Percentiles rank a stretch among this genome's conserved stretches.
Conservation (phyloP, 2,329 filamentous ascomycete genomes). For the Botrytis sinoallii region DNA sequence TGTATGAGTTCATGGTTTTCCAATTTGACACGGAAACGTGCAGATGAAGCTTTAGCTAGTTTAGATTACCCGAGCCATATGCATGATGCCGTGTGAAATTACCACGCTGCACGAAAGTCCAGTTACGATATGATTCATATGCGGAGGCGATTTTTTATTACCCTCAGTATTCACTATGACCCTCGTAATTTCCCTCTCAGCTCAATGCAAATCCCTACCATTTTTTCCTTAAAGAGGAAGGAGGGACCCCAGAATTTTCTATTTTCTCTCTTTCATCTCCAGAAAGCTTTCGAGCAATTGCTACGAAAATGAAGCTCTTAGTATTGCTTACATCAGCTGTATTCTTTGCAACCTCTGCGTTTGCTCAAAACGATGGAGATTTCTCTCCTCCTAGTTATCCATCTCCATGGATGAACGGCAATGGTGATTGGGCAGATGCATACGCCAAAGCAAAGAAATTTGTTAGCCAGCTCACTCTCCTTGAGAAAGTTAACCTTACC, state of each 20-base stretch:
- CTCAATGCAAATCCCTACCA: background rate
- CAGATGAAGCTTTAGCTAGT: slow-evolving; percentile 7
- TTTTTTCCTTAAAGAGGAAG: background rate
- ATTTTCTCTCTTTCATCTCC: background rate
- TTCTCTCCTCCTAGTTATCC: slow-evolving; percentile 37
- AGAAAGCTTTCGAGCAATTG: background rate
- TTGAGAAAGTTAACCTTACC: slow-evolving; percentile 90
- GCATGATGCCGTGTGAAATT: slow-evolving; percentile 18
- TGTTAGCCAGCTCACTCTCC: slow-evolving; percentile 72
- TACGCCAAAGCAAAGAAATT: slow-evolving; percentile 67
- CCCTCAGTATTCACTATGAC: background rate
- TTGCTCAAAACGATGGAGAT: slow-evolving; percentile 30
- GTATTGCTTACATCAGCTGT: slow-evolving; percentile 24
- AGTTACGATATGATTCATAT: background rate
- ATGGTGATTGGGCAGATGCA: slow-evolving; percentile 59
- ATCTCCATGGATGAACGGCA: slow-evolving; percentile 38
- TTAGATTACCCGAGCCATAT: slow-evolving; percentile 4
- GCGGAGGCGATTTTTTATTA: background rate
- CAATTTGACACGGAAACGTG: background rate
- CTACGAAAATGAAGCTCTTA: slow-evolving; percentile 28
- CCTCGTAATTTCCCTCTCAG: background rate
- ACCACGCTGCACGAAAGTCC: background rate
- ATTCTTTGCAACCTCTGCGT: slow-evolving; percentile 24
- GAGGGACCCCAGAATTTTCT: background rate
- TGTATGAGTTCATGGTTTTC: background rate